Base-by-base conservation (phyloP, 2,329 filamentous ascomycete genomes). In the Penicillium brevicompactum region DNA sequence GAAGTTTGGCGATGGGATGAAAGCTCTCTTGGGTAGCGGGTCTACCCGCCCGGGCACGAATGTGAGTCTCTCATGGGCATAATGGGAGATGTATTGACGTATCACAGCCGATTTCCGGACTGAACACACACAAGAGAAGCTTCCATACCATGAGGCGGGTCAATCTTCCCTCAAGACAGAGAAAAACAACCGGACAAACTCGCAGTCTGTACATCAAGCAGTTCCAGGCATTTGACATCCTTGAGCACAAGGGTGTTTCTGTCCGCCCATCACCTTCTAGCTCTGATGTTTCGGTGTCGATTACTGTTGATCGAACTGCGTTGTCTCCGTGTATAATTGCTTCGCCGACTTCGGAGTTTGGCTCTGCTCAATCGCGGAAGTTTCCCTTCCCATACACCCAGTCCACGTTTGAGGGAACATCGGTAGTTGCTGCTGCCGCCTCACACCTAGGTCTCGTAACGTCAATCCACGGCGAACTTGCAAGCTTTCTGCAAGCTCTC, bases 1-100 rank as follows among this genome's bases (percentile, higher is more conserved):
- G 46, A 86, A 89, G 58, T 89, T 93, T 58, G 90, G 90, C 0
- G 76, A 81, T 18, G 83, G 84, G 0, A 84, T 92, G 79, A 88
- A 86, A 69, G 74, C 76, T 3, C 75, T 89, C 13, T 74, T 92
- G 4, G 73, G 70, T 14, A 73, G 62, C 13, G 67, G 67, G n/a
- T 74, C 59, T 61, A 75, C 54, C 68, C 56, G 56, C 11, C 56
- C 59, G 10, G 54, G 53, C 5, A 38, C 57, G 53, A 55, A 37
- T 40, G 71, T 75, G 55, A 57, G 64, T 60, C 18, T 16, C 9
- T 30, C 37, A 18, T n/a, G 16, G 2, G 5, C 31, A 8, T 8
- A 1, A 14, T 9, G 5, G 27, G 4, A 24, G 41, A n/a, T 46
- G 5, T 46, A 31, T 57, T 69, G 8, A 64, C 31, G 18, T 18